phyloP scores from a whole-genome alignment of 257 asterid species.

The Nicotiana tabacum region DNA sequence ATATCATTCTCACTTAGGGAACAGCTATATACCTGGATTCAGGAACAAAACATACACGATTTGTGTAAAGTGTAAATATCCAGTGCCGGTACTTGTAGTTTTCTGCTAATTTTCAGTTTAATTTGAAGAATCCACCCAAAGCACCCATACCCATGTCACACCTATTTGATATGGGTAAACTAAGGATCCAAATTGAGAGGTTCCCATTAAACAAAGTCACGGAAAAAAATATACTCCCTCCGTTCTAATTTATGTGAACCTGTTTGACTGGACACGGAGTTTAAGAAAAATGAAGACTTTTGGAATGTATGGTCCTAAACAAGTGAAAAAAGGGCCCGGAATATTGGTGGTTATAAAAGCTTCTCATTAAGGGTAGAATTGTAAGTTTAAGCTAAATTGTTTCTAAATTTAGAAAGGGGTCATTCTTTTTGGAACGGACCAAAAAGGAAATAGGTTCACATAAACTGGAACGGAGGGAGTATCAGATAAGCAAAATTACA shows the following conservation, averaged over 20 bases:
- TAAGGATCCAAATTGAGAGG: neutral
- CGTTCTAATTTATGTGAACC: no score
- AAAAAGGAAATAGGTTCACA: no score
- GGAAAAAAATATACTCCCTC: neutral
- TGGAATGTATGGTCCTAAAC: no score
- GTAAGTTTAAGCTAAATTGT: no score
- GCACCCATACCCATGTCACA: neutral
- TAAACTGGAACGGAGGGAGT: no score
- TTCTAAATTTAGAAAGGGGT: no score
- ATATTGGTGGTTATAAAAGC: no score
- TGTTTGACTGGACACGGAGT: no score
- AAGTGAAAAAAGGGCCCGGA: no score
- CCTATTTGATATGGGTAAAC: neutral
- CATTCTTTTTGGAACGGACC: no score
- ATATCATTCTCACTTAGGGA: neutral
- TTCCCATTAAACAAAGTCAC: neutral
- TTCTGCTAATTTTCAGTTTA: neutral
- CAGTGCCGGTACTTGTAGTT: neutral
- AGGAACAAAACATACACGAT: neutral
- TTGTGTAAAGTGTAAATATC: neutral
- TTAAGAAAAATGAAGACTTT: no score
- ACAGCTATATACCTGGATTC: neutral
- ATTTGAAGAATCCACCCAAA: neutral
- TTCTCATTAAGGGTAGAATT: no score
- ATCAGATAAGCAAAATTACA: neutral